Evolutionary conservation across 2,329 filamentous ascomycete species (phyloP), one percentile per base, ranked within the genome.

Genomic region (Diplodia seriata): DNA sequence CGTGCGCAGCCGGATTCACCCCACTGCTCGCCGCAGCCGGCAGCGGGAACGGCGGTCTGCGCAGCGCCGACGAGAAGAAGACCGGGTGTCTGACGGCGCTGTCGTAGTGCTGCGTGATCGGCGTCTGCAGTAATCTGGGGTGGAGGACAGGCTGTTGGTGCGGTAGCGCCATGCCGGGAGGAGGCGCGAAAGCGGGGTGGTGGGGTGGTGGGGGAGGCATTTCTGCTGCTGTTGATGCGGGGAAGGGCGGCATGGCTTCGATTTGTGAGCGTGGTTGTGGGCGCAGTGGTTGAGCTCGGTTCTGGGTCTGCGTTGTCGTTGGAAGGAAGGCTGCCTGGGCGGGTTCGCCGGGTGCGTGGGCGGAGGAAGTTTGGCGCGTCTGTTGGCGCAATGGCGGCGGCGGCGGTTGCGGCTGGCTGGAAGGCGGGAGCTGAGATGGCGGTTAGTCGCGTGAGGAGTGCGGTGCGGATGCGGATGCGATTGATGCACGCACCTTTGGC

Each of bases 61-160:
- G 85, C 62, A 92, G 79, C 63, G 84, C 83, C 36, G 86, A 82
- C 0, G 90, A 91, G 80, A 93, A 93, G 79, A 94, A 94, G 1
- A 92, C 91, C 0, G 91, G 91, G 71, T 94, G 91, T 31, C 86
- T 81, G 49, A 82, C 83, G 1, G 90, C 87, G 11, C 86, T 81
- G 75, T 90, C 84, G 74, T 85, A 85, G 5, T 76, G 55, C 61
- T 40, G 69, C 18, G 57, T 50, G 18, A 62, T 43, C 26, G 57
- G 57, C 26, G 29, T 49, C 29, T 26, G 20, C 14, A 43, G 49
- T 26, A 62, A 11, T 43, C 57, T 29, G 18, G 57, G 57, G 11
- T 62, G 57, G 3, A 50, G 29, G 4, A 62, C 1, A 11, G 43
- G 57, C 15, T 36, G 1, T 70, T 69, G 43, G 71, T 69, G 51